Conservation (phyloP, 2,329 filamentous ascomycete genomes). For the Diaporthe sp. region DNA sequence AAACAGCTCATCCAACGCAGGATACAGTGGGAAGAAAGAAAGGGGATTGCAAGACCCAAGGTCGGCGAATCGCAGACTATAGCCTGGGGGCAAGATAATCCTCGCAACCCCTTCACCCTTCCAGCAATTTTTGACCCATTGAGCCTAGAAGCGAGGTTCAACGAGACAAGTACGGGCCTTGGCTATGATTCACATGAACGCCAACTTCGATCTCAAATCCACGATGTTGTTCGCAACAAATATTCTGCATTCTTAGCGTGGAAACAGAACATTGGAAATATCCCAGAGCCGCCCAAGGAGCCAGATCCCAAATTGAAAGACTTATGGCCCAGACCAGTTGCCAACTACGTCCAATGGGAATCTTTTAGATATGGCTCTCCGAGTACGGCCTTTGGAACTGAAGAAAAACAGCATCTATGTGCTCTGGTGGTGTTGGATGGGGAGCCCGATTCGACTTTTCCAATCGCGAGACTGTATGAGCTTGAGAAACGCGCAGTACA, state of each 20-base stretch:
- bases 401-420: background rate
- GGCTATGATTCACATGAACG: background rate
- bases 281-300: background rate
- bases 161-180: background rate
- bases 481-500: background rate
- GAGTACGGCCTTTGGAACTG: rapidly evolving
- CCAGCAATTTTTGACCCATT: background rate
- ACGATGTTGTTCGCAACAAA: background rate
- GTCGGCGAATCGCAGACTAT: too few relatives aligned
- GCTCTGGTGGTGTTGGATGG: background rate
- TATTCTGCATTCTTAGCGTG: background rate
- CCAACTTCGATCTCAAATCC: background rate
- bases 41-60: background rate
- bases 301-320: background rate
- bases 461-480: too few relatives aligned
- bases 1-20: background rate
- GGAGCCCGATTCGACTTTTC: background rate
- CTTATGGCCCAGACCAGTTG: background rate
- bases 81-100: background rate
- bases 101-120: background rate
- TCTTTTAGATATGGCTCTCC: background rate
- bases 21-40: background rate
- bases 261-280: background rate
- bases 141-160: background rate
- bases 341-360: background rate